Evolutionary conservation across 2,329 filamentous ascomycete species (phyloP), one percentile per base, ranked within the genome.

Genomic region (Camillea tinctor): DNA sequence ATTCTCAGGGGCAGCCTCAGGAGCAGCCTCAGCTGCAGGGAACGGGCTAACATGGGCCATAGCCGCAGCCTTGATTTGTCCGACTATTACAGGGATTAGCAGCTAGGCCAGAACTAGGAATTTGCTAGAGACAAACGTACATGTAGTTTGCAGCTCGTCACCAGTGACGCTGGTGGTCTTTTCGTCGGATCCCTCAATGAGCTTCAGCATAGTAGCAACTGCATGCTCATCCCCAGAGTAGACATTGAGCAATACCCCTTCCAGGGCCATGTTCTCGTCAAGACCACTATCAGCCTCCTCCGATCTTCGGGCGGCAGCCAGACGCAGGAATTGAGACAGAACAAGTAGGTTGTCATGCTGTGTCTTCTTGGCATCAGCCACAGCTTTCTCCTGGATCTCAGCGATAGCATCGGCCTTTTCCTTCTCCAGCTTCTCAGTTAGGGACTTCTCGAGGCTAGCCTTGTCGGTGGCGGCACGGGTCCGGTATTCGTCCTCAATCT

Each of bases 191-290:
- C 90, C 91, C 60, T 91, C 82, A 58, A 93, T 89, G 60, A 96
- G 81, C 79, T 91, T 93, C 71, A 91, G 76, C 77, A 92, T 92
- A 59, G 89, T 86, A 57, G 84, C 79, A 22, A 95, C 90, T 55
- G 90, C 91, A 66, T 80, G 82, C 64, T 90, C 84, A 69, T 94
- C 90, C 52, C 91, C 92, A 52, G 87, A 86, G 76, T 96, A 95
- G 30, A 95, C 89, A 61, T 89, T 84, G 52, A 93, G 81, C 60
- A 96, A 81, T 36, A 92, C 87, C 56, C 91, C 91, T 77, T 96
- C 91, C 61, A 95, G 87, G 40, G 91, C 92, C 75, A 88, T 87
- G 75, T 88, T 92, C 78, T 94, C 90, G 59, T 93, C 90, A 4
- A 83, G 75, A 49, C 80, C 77, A 53, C 84, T 82, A 67, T 90